Base-by-base conservation (phyloP, 495 filamentous ascomycete species). In the Symbiotaphrina buchneri region DNA sequence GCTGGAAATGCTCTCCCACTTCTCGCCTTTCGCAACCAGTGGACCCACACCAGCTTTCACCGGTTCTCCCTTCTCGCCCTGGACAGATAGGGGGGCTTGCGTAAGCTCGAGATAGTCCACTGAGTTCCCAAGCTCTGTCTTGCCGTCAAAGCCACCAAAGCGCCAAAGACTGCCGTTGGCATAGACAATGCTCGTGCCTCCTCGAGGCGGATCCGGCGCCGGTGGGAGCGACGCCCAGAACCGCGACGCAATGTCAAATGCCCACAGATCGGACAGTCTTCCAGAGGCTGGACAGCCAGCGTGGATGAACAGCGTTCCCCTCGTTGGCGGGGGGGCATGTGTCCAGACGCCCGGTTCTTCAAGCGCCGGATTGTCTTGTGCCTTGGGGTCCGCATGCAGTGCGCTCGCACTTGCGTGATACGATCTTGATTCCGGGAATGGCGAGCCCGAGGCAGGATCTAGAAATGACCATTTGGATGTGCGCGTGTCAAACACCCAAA, bases 121-220 rank as follows among this genome's bases (percentile, higher is more conserved):
- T 18, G 51, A 48, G 0, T 71, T 74, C 3, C 77, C 74, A 26
- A 71, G 56, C 39, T 78, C 70, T 0, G 35, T 47, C 18, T 56
- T 47, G 4, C 73, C 76, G 45, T 79, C 66, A 39, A 71, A 81
- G 0, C 77, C 77, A 41, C 74, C 74, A 48, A 75, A 77, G 15
- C 74, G 61, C 43, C 69, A 87, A 11, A 84, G 41, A 20, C 63
- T 53, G 11, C 59, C 59, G 32, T 55, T 47, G 3, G 51, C 46
- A 28, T 69, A 57, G 0, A 69, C 59, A 21, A 87, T 60, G 0
- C 64, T 61, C 0, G 74, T 52, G 0, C 74, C 77, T 8, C 69
- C 71, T 3, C 73, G 58, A 0, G 61, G 45, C 1, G 64, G 57
- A 10, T 59, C 66, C 0, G 73, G 73, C 0, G 71, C 72, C 11